Evolutionary conservation across 495 filamentous ascomycete genomes (phyloP).

Genomic region (Lindgomyces ingoldianus): DNA sequence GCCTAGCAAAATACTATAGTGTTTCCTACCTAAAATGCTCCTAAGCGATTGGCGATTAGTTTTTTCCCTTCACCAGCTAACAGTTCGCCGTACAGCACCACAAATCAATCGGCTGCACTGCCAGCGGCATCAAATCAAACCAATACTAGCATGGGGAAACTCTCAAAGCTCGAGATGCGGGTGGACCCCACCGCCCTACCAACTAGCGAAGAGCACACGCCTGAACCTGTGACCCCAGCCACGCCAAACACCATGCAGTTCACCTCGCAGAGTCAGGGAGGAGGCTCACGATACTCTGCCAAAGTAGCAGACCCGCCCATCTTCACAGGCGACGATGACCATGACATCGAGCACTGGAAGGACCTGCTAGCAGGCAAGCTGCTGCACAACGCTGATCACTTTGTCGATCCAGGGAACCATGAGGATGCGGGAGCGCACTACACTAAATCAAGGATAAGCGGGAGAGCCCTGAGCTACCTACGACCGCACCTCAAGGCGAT

Average conservation of each 20-base stretch:
- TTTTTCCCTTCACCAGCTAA: too few species aligned
- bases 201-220: too few species aligned
- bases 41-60: too few species aligned
- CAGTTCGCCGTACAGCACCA: too few species aligned
- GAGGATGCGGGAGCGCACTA: background rate
- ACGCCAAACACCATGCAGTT: background rate
- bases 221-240: background rate
- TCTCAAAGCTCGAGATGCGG: too few species aligned
- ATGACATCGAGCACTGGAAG: background rate
- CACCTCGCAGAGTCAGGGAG: background rate
- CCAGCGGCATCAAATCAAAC: too few species aligned
- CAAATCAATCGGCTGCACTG: too few species aligned
- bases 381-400: background rate
- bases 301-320: background rate
- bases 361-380: background rate
- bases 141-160: too few species aligned
- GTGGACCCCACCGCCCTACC: too few species aligned
- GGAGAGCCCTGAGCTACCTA: background rate
- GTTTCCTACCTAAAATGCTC: too few species aligned
- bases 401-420: background rate
- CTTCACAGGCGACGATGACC: background rate
- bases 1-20: too few species aligned
- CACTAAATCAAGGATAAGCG: background rate
- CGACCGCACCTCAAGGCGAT: background rate
- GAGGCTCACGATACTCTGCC: background rate